phyloP scores from a whole-genome alignment of 2,329 filamentous ascomycete species.

The Tolypocladium cylindrosporum region DNA sequence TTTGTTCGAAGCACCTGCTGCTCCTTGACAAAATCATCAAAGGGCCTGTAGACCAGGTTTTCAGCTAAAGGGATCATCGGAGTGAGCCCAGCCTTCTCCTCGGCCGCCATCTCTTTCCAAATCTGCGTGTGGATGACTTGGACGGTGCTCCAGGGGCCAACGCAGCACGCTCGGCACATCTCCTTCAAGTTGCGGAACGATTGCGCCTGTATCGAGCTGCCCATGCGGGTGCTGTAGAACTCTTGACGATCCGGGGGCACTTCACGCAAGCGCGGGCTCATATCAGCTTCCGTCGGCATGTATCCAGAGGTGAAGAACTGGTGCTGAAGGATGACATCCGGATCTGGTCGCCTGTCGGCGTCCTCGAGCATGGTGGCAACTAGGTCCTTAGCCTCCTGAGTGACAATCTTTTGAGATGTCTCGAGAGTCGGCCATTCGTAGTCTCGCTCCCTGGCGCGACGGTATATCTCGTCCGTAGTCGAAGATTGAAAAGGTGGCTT shows the following conservation, averaged over 20 bases:
- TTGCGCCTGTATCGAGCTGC: conserved; percentile 31
- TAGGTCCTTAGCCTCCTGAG: conserved; percentile 65
- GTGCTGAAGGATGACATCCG: conserved; percentile 70
- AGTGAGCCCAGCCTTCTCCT: conserved; percentile 56
- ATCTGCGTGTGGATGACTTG: conserved; percentile 43
- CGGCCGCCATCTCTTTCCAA: conserved; percentile 58
- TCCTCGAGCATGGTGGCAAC: conserved; percentile 68
- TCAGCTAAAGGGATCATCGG: conserved; percentile 52
- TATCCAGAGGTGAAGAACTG: conserved; percentile 70
- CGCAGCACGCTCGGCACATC: conserved; percentile 47
- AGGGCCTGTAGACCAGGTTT: conserved; percentile 54
- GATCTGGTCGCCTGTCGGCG: conserved; percentile 63
- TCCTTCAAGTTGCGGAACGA: conserved; percentile 44
- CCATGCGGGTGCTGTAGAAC: conserved; percentile 43
- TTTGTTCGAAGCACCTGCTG: conserved; percentile 29
- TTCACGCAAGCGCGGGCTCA: conserved; percentile 48
- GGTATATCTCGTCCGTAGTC: conserved; percentile 79
- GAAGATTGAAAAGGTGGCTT: conserved; percentile 94
- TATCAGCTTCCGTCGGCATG: conserved; percentile 53
- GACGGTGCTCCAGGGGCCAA: conserved; percentile 43
- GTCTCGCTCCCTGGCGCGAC: conserved; percentile 57
- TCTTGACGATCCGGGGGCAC: conserved; percentile 45
- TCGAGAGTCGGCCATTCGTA: conserved; percentile 70
- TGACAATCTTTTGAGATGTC: conserved; percentile 59
- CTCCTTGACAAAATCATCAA: conserved; percentile 50